phyloP scores from a whole-genome alignment of 2,329 filamentous ascomycete genomes.

The Phyllosticta citrichinensis region DNA sequence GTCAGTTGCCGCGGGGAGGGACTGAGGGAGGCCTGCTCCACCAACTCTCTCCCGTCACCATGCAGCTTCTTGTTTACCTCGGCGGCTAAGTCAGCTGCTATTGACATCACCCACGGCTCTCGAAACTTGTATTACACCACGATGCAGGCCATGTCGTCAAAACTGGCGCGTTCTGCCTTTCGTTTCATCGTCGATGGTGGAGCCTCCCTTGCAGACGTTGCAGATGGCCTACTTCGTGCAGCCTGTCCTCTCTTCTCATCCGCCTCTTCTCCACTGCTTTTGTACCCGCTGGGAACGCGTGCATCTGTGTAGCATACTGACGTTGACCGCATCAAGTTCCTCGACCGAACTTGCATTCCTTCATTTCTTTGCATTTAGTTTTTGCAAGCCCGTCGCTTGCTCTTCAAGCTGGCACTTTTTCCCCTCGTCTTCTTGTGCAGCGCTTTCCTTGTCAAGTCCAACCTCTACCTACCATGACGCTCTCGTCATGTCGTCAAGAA shows the following conservation, averaged over 20 bases:
- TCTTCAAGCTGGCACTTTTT: background rate
- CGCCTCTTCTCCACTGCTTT: background rate
- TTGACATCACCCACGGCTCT: background rate
- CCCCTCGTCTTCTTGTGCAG: background rate
- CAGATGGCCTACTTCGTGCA: background rate
- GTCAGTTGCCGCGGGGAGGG: background rate
- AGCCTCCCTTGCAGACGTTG: constrained; percentile 3
- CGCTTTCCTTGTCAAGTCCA: background rate
- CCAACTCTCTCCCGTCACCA: background rate
- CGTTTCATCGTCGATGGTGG: constrained; percentile 4
- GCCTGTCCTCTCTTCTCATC: background rate
- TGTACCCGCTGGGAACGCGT: background rate
- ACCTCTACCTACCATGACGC: background rate
- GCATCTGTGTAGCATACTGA: background rate
- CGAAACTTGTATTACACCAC: background rate
- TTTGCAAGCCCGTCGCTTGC: background rate
- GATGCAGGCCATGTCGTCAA: background rate
- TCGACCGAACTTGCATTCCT: background rate
- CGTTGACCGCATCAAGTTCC: background rate
- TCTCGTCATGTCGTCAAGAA: constrained; percentile 27
- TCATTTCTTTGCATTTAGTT: background rate
- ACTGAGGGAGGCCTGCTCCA: background rate
- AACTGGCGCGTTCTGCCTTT: background rate
- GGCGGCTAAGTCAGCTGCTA: background rate
- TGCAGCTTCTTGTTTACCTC: background rate